Evolutionary conservation across 768 basidiomycete genomes (phyloP), one percentile per base, ranked within the genome.

Genomic region (Naganishia friedmannii): DNA sequence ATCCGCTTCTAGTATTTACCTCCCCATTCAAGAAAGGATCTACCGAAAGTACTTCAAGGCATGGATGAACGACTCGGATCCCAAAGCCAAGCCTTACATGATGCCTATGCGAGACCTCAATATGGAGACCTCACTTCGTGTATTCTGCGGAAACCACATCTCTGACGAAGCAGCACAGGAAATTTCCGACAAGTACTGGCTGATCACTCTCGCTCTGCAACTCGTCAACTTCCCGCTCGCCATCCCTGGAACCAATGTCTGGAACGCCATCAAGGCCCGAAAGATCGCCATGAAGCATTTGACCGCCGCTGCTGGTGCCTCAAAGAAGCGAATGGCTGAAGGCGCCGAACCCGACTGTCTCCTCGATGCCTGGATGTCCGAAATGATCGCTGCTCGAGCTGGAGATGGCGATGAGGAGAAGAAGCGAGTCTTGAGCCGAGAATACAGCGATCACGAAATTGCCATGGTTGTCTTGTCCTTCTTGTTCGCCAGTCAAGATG

Each of bases 171-270:
- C 89, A 48, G 87, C 88, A 29, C 77, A 82, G 19, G 91, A 92
- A 78, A 93, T 99, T 78, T 89, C 86, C 77, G 88, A 91, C 74
- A 93, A 92, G 78, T 98, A 98, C 83, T 98, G 95, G 95, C 85
- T 85, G 70, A 96, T 99, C 82, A 98, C 96, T 8, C 84, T 87
- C 74, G 92, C 96, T 2, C 89, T 99, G 51, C 92, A 99, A 80
- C 89, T 99, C 67, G 96, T 99, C 84, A 99, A 99, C 84, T 98
- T 99, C 84, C 96, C 96, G 19, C 83, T 98, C 71, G 88, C 95
- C 19, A 76, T 96, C 45, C 96, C 96, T 23, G 96, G 96, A 32
- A 98, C 96, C 46, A 98, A 98, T 79, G 88, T 98, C 67, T 98
- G 90, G 83, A 90, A 88, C 74, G 96, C 95, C 2, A 89, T 93